These are phyloP conservation scores for Cerioporus squamosus DNA, from an alignment of 1,284 basidiomycete species.

Conservation along the genomic window DNA sequence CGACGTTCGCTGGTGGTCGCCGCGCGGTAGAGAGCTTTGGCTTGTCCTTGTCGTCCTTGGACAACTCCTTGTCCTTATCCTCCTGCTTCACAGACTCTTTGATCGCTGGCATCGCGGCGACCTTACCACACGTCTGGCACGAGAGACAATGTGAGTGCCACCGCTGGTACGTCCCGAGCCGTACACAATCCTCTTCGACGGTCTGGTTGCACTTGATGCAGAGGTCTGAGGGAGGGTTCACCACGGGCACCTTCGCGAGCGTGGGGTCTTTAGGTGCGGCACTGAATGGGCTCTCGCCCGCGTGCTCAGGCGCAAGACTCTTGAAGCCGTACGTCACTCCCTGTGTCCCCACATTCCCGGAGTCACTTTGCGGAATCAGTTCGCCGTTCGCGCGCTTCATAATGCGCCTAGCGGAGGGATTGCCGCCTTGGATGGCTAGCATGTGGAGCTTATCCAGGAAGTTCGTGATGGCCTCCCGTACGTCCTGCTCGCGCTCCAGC, in stretches of 20 bases:
- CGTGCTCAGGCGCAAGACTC: conserved; percentile 86
- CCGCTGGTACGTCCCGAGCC: conserved; percentile 91
- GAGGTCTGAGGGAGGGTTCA: conserved; percentile 82
- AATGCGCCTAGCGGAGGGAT: conserved; percentile 74
- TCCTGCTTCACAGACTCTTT: conserved; percentile 48
- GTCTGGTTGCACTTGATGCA: conserved; percentile 90
- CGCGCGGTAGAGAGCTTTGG: conserved; percentile 67
- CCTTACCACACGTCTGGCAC: conserved; percentile 81
- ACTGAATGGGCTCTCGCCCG: conserved; percentile 84
- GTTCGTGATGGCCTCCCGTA: conserved; percentile 82
- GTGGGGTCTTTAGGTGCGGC: conserved; percentile 46
- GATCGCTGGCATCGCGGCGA: conserved; percentile 64
- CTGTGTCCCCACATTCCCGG: conserved; percentile 71
- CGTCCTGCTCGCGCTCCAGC: conserved; percentile 88
- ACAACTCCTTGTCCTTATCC: conserved; percentile 16
- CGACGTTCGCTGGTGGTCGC: conserved; percentile 79
- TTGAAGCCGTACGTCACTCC: conserved; percentile 88
- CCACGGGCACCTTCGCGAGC: conserved; percentile 53
- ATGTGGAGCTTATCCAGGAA: conserved; percentile 94
- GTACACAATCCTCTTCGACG: conserved; percentile 96
- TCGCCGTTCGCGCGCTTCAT: conserved; percentile 73
- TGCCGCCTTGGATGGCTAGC: conserved; percentile 86
- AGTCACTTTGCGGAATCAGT: conserved; percentile 46
- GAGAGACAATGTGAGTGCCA: conserved; percentile 96
- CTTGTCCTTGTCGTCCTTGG: conserved; percentile 39